phyloP scores from a whole-genome alignment of 202 grass and related monocot genomes.

The Panicum virgatum region DNA sequence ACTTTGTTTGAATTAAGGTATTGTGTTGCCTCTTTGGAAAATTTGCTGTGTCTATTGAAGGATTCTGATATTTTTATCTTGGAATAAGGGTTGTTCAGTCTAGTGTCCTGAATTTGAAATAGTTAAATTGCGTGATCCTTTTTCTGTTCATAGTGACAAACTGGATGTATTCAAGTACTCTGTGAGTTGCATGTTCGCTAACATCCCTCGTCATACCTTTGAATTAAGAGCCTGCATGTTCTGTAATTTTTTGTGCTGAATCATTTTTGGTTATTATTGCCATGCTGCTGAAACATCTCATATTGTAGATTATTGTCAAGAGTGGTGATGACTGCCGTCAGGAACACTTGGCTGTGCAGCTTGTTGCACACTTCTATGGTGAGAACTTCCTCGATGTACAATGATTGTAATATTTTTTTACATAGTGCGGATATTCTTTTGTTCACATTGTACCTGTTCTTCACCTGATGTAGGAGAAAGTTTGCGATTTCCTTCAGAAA shows the following conservation, averaged over 20 bases:
- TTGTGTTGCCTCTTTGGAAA: slow-evolving; percentile 10
- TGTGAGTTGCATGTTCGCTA: background rate
- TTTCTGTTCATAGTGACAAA: background rate
- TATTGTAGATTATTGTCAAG: slow-evolving; percentile 91
- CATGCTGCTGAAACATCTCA: slow-evolving; percentile 24
- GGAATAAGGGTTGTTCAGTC: background rate
- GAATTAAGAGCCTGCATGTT: slow-evolving; percentile 1
- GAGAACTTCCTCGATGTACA: slow-evolving; percentile 29
- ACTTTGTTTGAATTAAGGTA: background rate
- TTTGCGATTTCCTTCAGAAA: slow-evolving; percentile 7
- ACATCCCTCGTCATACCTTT: slow-evolving; percentile 21
- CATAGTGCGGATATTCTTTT: background rate
- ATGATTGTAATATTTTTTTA: background rate
- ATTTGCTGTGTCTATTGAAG: slow-evolving; percentile 17
- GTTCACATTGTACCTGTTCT: slow-evolving; percentile 12
- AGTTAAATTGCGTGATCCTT: background rate
- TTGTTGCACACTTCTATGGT: slow-evolving; percentile 99
- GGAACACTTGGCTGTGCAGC: slow-evolving; percentile 95
- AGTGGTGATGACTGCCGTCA: slow-evolving; percentile 99
- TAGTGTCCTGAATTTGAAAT: background rate
- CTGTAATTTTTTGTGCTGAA: slow-evolving; percentile 8
- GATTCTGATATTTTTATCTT: background rate
- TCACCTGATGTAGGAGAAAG: background rate
- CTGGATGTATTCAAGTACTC: background rate
- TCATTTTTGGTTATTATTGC: slow-evolving; percentile 12